Base-by-base conservation (phyloP, 768 basidiomycete species). In the Psilocybe azurescens region DNA sequence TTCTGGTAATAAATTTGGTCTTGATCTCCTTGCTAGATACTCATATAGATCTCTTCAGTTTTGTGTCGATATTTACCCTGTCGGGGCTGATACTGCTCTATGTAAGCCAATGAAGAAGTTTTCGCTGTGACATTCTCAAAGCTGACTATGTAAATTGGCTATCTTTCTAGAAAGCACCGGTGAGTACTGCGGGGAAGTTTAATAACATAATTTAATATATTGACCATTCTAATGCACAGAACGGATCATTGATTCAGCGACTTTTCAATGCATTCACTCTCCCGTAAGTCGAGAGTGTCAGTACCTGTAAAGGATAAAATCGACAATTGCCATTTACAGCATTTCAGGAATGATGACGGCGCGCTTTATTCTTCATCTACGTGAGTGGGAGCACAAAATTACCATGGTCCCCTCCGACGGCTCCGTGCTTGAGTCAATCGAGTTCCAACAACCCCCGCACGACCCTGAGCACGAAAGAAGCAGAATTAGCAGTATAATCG, bases 321-420 rank as follows among this genome's bases (percentile, higher is more conserved):
- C 0, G 6, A 11, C 30, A 46, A 3, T 2, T 4, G 28, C 33
- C 20, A 36, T 36, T 36, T 36, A 7, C 33, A 59, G 49, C 3
- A 46, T 52, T 1, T 59, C 49, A 16, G 48, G 48, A 44, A 9
- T 59, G 38, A 51, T 52, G 49, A 59, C 58, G 16, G 58, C 58
- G 6, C 47, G 58, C 5, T 59, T 59, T n/a, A 1, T 59, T 14
- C 58, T 59, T 29, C 50, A 52, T 41, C 58, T 59, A 8, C 58
- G 58, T 28, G 36, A 59, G 9, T 52, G 53, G 53, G 53, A 54
- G 16, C 32, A 54, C 33, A 39, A 18, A 7, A 0, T 16, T 0
- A 38, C 16, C 5, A 38, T 18, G 53, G 28, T 20, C 8, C 10
- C 16, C 33, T 36, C 33, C 8, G 30, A 38, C 3, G 11, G 53